Evolutionary conservation across 2,329 filamentous ascomycete genomes (phyloP).

Genomic region (Bipolaris cookei): DNA sequence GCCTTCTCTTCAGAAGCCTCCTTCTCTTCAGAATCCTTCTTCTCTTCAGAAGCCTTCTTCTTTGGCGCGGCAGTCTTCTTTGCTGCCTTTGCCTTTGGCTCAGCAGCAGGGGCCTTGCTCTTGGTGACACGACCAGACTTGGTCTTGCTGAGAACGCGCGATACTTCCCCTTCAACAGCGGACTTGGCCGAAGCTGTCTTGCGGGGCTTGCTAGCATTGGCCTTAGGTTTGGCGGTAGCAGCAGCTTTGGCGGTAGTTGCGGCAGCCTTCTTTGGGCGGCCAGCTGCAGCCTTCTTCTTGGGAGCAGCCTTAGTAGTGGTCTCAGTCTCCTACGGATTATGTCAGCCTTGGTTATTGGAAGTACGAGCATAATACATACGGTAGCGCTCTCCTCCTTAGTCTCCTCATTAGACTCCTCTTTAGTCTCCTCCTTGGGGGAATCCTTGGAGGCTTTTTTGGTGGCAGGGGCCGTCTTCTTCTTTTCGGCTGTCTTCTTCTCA

Average conservation of each 20-base stretch:
- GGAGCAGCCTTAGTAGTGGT: slow-evolving; percentile 26
- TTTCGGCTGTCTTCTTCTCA: slow-evolving; percentile 35
- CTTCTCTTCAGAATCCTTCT: too few species aligned
- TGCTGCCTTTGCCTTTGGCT: slow-evolving; percentile 18
- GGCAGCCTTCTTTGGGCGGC: slow-evolving; percentile 32
- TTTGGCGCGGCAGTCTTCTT: slow-evolving; percentile 10
- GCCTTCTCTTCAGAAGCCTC: too few species aligned
- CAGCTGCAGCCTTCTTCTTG: slow-evolving; percentile 31
- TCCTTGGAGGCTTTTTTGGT: slow-evolving; percentile 30
- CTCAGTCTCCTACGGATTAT: slow-evolving; percentile 36
- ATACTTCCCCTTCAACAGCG: slow-evolving; percentile 70
- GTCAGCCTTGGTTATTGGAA: slow-evolving; percentile 19
- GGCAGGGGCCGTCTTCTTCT: slow-evolving; percentile 38
- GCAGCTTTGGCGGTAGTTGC: slow-evolving; percentile 39
- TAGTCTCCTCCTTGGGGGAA: not conserved
- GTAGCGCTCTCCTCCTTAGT: slow-evolving; percentile 16
- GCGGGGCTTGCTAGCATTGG: slow-evolving; percentile 55
- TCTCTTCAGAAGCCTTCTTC: slow-evolving; percentile 40
- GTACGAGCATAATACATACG: slow-evolving; percentile 21
- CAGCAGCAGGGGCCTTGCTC: slow-evolving; percentile 57
- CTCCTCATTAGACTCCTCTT: not conserved
- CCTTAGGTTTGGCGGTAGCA: slow-evolving; percentile 48
- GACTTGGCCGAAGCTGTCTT: slow-evolving; percentile 63
- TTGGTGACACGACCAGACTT: slow-evolving; percentile 87
- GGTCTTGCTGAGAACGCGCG: slow-evolving; percentile 75